Conservation (phyloP, 257 asterid species). For the Fraxinus anomala region DNA sequence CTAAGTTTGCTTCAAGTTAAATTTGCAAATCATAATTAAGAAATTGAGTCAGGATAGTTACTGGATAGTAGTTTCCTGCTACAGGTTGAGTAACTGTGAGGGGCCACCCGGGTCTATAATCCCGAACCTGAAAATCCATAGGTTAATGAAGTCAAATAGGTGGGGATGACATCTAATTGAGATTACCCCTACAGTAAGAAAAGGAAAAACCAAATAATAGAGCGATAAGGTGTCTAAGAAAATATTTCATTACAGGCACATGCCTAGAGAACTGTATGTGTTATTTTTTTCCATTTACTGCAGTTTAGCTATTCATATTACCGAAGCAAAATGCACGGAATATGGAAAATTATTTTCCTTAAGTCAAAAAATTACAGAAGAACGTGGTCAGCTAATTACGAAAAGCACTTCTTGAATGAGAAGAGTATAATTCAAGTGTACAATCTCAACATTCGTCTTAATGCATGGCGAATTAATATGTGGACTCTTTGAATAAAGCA, state of each 20-base stretch:
- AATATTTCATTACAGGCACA: background rate
- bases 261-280: background rate
- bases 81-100: conserved; percentile 82
- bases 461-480: background rate
- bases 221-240: background rate
- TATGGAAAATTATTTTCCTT: background rate
- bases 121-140: conserved; percentile 61
- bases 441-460: background rate
- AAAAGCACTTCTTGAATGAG: background rate
- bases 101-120: conserved; percentile 79
- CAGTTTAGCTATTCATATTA: background rate
- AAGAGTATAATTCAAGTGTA: background rate
- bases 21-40: background rate
- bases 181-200: background rate
- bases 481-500: background rate
- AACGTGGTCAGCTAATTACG: background rate
- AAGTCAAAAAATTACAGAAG: background rate
- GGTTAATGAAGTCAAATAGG: conserved; percentile 8
- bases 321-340: background rate
- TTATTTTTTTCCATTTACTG: background rate
- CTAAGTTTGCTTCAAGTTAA: background rate
- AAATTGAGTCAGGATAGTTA: conserved; percentile 33
- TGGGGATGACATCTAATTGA: background rate
- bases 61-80: conserved; percentile 94
- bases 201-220: conserved; percentile 8